Percentiles rank a stretch among this genome's conserved stretches.
Conservation (phyloP, 2,329 filamentous ascomycete species). For the Pseudogymnoascus sp. region DNA sequence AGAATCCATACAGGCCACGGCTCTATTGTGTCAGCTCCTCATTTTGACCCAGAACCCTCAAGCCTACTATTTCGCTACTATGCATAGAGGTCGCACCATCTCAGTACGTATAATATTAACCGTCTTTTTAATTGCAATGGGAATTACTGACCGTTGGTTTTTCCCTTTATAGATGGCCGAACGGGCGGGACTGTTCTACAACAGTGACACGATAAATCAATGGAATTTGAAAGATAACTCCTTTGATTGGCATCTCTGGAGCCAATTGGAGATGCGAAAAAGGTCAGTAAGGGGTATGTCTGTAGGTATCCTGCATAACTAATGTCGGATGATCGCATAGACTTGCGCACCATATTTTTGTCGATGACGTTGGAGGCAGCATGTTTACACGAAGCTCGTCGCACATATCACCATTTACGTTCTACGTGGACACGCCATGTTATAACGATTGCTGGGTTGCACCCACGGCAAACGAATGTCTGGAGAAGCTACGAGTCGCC, state of each 20-base stretch:
- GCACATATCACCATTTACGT: neutral
- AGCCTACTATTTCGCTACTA: neutral
- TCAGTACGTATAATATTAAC: neutral
- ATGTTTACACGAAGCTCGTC: constrained; percentile 1
- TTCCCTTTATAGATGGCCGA: neutral
- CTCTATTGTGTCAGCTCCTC: neutral
- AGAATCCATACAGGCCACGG: neutral
- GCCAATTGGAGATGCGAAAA: neutral
- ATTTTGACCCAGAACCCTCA: neutral
- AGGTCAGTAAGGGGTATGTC: neutral
- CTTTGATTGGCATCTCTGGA: neutral
- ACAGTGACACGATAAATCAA: neutral
- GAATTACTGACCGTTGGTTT: neutral
- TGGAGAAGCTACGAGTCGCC: neutral
- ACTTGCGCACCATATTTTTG: neutral
- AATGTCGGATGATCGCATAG: neutral
- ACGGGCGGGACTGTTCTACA: neutral
- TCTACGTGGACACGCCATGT: neutral
- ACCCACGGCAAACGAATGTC: neutral
- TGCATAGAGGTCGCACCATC: neutral
- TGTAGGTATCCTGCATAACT: neutral
- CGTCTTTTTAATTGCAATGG: neutral
- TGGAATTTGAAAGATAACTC: neutral
- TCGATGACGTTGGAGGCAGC: neutral
- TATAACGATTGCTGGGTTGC: constrained; percentile 2